These are phyloP conservation scores for Trichosporon sp. DNA, from an alignment of 1,284 basidiomycete species.

Conservation along the genomic window DNA sequence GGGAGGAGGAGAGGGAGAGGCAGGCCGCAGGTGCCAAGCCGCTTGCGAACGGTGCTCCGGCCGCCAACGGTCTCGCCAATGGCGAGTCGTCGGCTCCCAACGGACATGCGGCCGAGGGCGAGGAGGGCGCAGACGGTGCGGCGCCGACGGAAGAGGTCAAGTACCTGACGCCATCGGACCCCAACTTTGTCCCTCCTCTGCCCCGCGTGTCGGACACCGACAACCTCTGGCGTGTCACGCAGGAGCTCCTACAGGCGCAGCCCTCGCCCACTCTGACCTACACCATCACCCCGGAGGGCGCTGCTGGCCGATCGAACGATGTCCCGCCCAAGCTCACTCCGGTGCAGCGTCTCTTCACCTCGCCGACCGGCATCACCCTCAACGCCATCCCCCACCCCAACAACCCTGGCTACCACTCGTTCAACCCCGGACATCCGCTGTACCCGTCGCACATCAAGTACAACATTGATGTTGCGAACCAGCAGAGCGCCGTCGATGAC, in stretches of 20 bases:
- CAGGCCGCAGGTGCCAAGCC: neutral
- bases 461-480: constrained; percentile 41
- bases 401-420: constrained; percentile 24
- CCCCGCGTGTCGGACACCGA: constrained; percentile 42
- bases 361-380: constrained; percentile 39
- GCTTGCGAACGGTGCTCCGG: neutral
- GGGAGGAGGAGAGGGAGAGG: neutral
- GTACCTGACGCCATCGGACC: neutral
- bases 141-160: constrained; percentile 9
- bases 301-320: constrained; percentile 12
- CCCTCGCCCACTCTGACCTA: constrained; percentile 28
- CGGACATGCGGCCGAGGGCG: constrained; percentile 9
- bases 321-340: constrained; percentile 29
- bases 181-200: constrained; percentile 26
- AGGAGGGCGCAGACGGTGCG: constrained; percentile 5
- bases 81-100: constrained; percentile 6
- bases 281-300: constrained; percentile 23
- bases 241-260: constrained; percentile 27
- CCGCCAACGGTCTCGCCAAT: constrained; percentile 6
- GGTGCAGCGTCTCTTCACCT: constrained; percentile 44
- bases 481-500: constrained; percentile 44
- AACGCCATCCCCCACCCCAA: constrained; percentile 33
- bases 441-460: constrained; percentile 35
- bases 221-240: constrained; percentile 44
- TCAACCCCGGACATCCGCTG: constrained; percentile 13